Percentiles rank a stretch among this genome's conserved stretches.
phyloP scores from a whole-genome alignment of 306 rosid genomes.

The Lathyrus sativus region DNA sequence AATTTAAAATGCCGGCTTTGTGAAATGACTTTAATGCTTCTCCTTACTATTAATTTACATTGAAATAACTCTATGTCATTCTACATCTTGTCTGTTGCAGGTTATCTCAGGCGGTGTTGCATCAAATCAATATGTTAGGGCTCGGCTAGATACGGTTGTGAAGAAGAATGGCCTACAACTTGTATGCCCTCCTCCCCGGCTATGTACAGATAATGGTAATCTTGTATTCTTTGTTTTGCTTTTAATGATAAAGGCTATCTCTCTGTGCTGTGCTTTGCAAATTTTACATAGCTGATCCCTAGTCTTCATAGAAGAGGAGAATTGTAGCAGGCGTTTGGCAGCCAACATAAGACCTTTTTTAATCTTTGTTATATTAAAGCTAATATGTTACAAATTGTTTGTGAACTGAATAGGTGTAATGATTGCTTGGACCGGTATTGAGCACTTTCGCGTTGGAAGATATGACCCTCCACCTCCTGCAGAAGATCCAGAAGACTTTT shows the following conservation, averaged over 20 bases:
- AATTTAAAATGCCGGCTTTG: conserved; percentile 18
- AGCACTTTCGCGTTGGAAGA: conserved; percentile 83
- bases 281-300: too few relatives aligned
- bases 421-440: conserved; percentile 99
- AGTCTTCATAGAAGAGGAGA: too few relatives aligned
- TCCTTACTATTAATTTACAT: conserved; percentile 25
- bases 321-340: neutral
- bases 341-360: neutral
- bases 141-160: conserved; percentile 75
- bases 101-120: conserved; percentile 98
- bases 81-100: conserved; percentile 48
- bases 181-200: conserved; percentile 93
- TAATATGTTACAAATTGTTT: conserved; percentile 4
- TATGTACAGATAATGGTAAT: conserved; percentile 96
- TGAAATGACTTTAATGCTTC: conserved; percentile 24
- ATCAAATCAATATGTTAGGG: conserved; percentile 79
- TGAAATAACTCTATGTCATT: conserved; percentile 18
- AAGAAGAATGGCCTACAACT: conserved; percentile 66
- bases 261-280: too few relatives aligned
- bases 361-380: conserved; percentile 15
- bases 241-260: too few relatives aligned
- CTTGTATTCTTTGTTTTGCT: too few relatives aligned
- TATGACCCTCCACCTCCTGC: conserved; percentile 93
- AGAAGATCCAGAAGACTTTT: conserved; percentile 77
- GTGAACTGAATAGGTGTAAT: conserved; percentile 70